These are phyloP conservation scores for Colletotrichum sp. DNA, from an alignment of 2,329 filamentous ascomycete species.

Conservation along the genomic window DNA sequence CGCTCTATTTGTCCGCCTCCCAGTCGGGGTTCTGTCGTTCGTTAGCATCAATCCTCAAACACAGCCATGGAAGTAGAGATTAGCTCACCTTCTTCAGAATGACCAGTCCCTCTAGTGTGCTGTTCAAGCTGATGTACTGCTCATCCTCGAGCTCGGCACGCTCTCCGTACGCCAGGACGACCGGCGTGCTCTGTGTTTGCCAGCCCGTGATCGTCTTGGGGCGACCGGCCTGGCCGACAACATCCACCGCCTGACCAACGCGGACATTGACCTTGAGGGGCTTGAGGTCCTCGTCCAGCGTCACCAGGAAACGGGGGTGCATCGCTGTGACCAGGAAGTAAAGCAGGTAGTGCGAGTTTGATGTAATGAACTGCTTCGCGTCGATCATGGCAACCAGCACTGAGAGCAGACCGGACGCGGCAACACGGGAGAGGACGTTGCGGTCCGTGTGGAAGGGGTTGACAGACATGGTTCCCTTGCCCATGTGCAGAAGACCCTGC, in stretches of 20 bases:
- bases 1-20: constrained; percentile 52
- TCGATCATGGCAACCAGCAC: constrained; percentile 95
- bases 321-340: constrained; percentile 98
- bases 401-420: constrained; percentile 86
- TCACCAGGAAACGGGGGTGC: constrained; percentile 95
- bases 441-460: constrained; percentile 99
- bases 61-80: background rate
- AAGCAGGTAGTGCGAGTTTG: constrained; percentile 83
- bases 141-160: constrained; percentile 97
- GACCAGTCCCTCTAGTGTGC: constrained; percentile 90
- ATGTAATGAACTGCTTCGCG: constrained; percentile 81
- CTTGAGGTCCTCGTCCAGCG: constrained; percentile 91
- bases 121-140: constrained; percentile 92
- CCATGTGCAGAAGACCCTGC: constrained; percentile 97
- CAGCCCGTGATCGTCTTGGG: constrained; percentile 99
- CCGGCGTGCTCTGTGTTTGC: constrained; percentile 99
- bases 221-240: constrained; percentile 94
- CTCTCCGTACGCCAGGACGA: constrained; percentile 92
- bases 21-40: constrained; percentile 58
- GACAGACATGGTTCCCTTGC: constrained; percentile 94
- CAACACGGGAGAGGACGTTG: constrained; percentile 90
- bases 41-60: background rate
- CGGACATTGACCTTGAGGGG: constrained; percentile 95
- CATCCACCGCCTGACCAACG: constrained; percentile 96
- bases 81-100: constrained; percentile 90